Evolutionary conservation across 78 protist species (phyloP), one percentile per base, ranked within the genome.

Genomic region (Goniomonas avonlea): DNA sequence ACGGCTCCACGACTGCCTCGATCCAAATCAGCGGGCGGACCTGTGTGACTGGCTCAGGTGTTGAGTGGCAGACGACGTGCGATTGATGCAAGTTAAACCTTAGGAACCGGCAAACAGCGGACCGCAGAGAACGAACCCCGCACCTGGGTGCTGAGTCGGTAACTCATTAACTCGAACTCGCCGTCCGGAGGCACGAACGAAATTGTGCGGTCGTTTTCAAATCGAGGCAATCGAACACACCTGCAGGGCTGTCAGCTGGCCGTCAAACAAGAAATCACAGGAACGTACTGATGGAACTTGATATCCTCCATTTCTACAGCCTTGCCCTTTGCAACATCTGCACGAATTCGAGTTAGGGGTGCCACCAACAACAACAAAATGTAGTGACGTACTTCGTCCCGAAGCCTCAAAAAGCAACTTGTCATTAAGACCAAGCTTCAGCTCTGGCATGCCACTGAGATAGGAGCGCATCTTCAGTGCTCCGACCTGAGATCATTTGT

Each of bases 171-270:
- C 53, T 97, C 99, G 65, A 97, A 97, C 74, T 90, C 96, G 37
- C 98, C 99, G 29, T 75, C 80, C 7, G 99, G 98, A 40, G 99
- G 99, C 55, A 95, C 87, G 86, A 97, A 97, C 27, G 96, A 90
- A 79, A 97, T 96, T 31, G 99, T 93, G 25, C 98, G 76, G 74
- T 96, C 97, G 69, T 74, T 88, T 61, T 95, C 98, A 82, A 97
- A 96, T 37, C 92, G 85, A 0, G 91, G 76, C 45, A 97, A 73
- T 32, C 94, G 92, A 32, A 97, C 99, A 61, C 99, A 95, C 79
- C n/a, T n/a, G n/a, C n/a, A n/a, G n/a, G n/a, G n/a, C n/a, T n/a
- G n/a, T n/a, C 20, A 31, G 47, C 15, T 41, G 41, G 18, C 2
- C 3, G 20, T 37, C 23, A 11, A 13, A 5, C 1, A 35, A 2